These are phyloP conservation scores for Plantago elongata DNA, from an alignment of 257 asterid genomes.

Conservation along the genomic window DNA sequence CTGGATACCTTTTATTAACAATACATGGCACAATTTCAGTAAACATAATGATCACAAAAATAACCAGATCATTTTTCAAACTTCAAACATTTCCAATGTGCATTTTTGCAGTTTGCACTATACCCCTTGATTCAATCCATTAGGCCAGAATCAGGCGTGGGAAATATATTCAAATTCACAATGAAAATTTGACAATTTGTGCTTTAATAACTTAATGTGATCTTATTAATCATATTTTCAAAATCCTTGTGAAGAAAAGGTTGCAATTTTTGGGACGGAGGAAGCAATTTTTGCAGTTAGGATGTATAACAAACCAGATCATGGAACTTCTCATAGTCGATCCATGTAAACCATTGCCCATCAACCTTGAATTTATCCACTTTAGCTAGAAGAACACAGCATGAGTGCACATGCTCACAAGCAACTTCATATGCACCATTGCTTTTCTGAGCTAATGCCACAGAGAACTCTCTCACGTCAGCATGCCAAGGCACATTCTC, in stretches of 20 bases:
- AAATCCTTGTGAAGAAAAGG: no score
- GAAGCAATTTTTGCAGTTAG: neutral
- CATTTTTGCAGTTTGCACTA: no score
- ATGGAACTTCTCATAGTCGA: slow-evolving; percentile 94
- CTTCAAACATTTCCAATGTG: neutral
- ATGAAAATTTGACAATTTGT: no score
- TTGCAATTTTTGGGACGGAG: no score
- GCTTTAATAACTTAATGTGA: no score
- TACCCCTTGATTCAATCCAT: no score
- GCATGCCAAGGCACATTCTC: slow-evolving; percentile 99
- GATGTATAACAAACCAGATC: slow-evolving; percentile 54
- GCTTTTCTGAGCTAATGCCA: slow-evolving; percentile 76
- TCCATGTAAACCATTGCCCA: slow-evolving; percentile 94
- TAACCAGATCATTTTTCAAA: neutral
- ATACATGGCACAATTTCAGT: neutral
- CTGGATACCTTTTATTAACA: slow-evolving; percentile 54
- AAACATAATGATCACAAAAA: neutral
- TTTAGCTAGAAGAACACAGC: slow-evolving; percentile 92
- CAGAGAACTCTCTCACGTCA: slow-evolving; percentile 87
- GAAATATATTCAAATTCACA: no score
- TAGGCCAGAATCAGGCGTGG: no score
- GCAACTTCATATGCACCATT: slow-evolving; percentile 86
- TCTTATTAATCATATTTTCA: no score
- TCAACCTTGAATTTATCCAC: slow-evolving; percentile 74
- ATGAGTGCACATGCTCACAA: slow-evolving; percentile 91